Evolutionary conservation across 2,329 filamentous ascomycete genomes (phyloP).

Genomic region (Tetracladium maxilliforme): DNA sequence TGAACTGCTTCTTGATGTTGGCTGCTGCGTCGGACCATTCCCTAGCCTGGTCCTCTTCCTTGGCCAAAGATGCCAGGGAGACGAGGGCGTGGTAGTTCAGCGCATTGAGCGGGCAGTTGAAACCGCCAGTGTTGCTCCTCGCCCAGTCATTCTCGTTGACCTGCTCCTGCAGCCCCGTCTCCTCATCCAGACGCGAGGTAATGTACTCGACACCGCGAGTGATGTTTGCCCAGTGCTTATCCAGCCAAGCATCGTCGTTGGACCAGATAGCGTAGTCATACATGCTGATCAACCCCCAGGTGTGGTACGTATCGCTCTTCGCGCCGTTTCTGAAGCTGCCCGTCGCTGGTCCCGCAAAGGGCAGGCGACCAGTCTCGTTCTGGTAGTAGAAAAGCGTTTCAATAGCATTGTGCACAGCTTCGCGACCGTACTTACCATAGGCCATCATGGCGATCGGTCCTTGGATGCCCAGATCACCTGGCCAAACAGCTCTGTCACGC

Average conservation of each 20-base stretch:
- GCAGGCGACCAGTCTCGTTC: slow-evolving; percentile 7
- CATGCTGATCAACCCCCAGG: slow-evolving; percentile 34
- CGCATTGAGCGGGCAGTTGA: slow-evolving; percentile 16
- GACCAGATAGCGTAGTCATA: slow-evolving; percentile 33
- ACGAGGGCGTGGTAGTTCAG: slow-evolving; percentile 14
- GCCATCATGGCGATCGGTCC: slow-evolving; percentile 32
- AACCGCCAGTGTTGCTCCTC: slow-evolving; percentile 12
- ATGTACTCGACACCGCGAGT: slow-evolving; percentile 13
- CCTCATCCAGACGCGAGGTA: slow-evolving; percentile 5
- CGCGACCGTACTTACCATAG: slow-evolving; percentile 28
- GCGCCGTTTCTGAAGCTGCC: slow-evolving; percentile 7
- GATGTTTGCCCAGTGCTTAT: slow-evolving; percentile 25
- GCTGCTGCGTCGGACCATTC: slow-evolving; percentile 4
- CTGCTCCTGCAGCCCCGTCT: slow-evolving; percentile 6
- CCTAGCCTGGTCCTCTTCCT: slow-evolving; percentile 2
- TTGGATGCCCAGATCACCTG: slow-evolving; percentile 40
- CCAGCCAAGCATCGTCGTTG: slow-evolving; percentile 24
- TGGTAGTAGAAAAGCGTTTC: slow-evolving; percentile 23
- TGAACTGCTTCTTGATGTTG: slow-evolving; percentile 11
- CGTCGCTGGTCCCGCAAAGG: slow-evolving; percentile 10
- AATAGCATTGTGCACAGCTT: slow-evolving; percentile 29
- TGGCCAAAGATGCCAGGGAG: slow-evolving; percentile 8
- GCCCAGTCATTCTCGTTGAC: slow-evolving; percentile 14
- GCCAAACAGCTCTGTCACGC: slow-evolving; percentile 38
- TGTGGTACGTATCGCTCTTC: slow-evolving; percentile 12